Evolutionary conservation across 805 yeast species (phyloP), one percentile per base, ranked within the genome.

Genomic region (Zygosaccharomyces bisporus): DNA sequence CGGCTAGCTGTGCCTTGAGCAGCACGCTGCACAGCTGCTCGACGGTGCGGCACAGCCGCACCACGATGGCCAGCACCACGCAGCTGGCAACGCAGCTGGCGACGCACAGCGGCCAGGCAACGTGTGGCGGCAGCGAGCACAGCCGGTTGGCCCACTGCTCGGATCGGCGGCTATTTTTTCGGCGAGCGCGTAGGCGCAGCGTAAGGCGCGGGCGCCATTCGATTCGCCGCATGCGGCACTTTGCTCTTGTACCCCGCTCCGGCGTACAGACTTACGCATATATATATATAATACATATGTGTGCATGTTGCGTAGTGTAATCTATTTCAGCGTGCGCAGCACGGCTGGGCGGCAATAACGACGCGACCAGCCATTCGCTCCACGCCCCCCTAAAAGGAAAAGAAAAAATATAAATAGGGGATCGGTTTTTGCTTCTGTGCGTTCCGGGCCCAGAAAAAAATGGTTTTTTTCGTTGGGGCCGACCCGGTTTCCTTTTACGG

Each of bases 261-360:
- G 8, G 24, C 24, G 6, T 21, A 21, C 24, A 6, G 8, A 23
- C 27, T 4, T 23, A 23, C n/a, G 31, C n/a, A n/a, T 4, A 27
- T 27, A 27, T 27, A 27, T 34, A 34, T 34, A 34, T 34, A 16
- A 6, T 34, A 19, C 16, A 34, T 18, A 7, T 18, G 8, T 12
- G 4, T 19, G n/a, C n/a, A n/a, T n/a, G n/a, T n/a, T n/a, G n/a
- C n/a, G n/a, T n/a, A n/a, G n/a, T n/a, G n/a, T n/a, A n/a, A n/a
- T n/a, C n/a, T n/a, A n/a, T n/a, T n/a, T n/a, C n/a, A n/a, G n/a
- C n/a, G n/a, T n/a, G n/a, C n/a, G n/a, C n/a, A n/a, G n/a, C n/a
- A 10, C 10, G 27, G 40, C 33, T 37, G 40, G 40, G 40, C 40
- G 40, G 40, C 32, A 37, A 25, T 37, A n/a, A 10, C 23, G 20